phyloP scores from a whole-genome alignment of 768 basidiomycete genomes.

The Tulasnella sp. region DNA sequence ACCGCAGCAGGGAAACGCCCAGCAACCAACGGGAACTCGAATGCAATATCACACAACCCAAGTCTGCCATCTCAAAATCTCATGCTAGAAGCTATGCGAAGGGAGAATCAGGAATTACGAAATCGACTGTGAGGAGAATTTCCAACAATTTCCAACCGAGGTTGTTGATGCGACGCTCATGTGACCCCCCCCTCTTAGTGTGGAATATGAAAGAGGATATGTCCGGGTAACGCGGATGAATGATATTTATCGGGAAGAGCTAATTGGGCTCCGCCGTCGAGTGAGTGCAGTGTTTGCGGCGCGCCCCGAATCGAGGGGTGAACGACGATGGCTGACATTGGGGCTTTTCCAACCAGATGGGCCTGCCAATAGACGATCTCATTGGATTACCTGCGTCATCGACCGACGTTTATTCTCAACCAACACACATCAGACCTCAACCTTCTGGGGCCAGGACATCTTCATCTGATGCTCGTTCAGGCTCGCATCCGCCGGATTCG shows the following conservation, averaged over 20 bases:
- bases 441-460: constrained; percentile 48
- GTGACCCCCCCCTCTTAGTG: constrained; percentile 30
- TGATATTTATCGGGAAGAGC: constrained; percentile 78
- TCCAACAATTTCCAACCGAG: neutral
- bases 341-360: constrained; percentile 45
- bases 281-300: constrained; percentile 46
- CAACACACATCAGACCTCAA: constrained; percentile 53
- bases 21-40: constrained; percentile 2
- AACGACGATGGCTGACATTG: constrained; percentile 18
- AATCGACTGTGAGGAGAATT: constrained; percentile 42
- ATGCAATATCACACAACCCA: constrained; percentile 35
- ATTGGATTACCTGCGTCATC: constrained; percentile 56
- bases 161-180: neutral
- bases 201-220: constrained; percentile 73
- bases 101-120: constrained; percentile 75
- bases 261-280: constrained; percentile 69
- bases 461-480: constrained; percentile 33
- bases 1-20: constrained; percentile 23
- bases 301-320: neutral
- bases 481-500: neutral
- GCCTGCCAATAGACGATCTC: constrained; percentile 71
- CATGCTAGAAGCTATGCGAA: constrained; percentile 68
- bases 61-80: constrained; percentile 45
- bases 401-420: constrained; percentile 64
- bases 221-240: constrained; percentile 69